A percentile compares a stretch with the other conserved stretches of the same genome.
Conservation (phyloP, 768 basidiomycete species). For the Rhodosporidiobolus odoratus region DNA sequence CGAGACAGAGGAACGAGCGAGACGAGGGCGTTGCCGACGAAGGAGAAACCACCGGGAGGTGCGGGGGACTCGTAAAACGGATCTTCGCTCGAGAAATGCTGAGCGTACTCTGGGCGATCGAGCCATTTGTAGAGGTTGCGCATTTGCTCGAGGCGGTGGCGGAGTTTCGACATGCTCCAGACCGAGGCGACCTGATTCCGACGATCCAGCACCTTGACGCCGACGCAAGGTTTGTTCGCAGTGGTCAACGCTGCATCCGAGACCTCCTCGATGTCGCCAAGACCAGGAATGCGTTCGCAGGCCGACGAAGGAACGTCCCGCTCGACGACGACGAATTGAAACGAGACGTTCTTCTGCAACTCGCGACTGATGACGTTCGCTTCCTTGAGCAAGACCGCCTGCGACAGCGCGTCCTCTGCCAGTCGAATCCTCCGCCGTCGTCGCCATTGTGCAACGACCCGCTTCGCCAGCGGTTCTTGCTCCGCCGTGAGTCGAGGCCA, state of each 20-base stretch:
- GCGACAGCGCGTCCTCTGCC: conserved; percentile 80
- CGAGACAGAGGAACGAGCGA: conserved; percentile 76
- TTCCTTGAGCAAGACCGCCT: conserved; percentile 82
- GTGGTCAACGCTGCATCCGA: conserved; percentile 73
- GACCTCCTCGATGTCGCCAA: conserved; percentile 88
- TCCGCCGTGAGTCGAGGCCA: conserved; percentile 18
- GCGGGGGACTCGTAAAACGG: conserved; percentile 79
- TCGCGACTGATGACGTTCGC: conserved; percentile 90
- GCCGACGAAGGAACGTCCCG: conserved; percentile 76
- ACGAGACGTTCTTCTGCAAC: conserved; percentile 76
- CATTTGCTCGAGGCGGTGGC: conserved; percentile 86
- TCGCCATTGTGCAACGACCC: conserved; percentile 76
- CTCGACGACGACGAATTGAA: conserved; percentile 87
- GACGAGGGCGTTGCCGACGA: conserved; percentile 79
- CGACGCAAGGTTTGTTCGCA: conserved; percentile 72
- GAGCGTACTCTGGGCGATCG: conserved; percentile 84
- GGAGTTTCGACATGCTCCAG: conserved; percentile 84
- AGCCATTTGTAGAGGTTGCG: conserved; percentile 83
- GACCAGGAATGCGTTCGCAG: conserved; percentile 74
- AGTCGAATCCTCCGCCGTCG: conserved; percentile 78
- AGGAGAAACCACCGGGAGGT: conserved; percentile 70
- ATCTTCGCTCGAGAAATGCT: conserved; percentile 88
- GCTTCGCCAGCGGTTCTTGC: conserved; percentile 23
- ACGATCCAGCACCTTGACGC: conserved; percentile 85
- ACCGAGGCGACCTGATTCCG: conserved; percentile 78